Evolutionary conservation across 331 rosid species (phyloP).

Genomic region (Spiraea crenata): DNA sequence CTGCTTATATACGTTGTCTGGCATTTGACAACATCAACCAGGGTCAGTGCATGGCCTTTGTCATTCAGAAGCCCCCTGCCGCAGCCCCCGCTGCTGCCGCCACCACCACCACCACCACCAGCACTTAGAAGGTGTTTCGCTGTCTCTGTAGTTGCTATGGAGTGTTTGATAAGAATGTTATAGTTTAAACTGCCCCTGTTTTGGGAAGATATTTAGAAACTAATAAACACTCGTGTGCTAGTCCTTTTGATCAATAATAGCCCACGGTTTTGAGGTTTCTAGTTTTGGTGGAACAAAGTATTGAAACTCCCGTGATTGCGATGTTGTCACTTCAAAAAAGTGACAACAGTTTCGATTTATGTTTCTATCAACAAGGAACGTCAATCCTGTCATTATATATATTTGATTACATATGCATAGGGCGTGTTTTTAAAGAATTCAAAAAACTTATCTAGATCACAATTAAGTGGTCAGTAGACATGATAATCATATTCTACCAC

Average conservation of each 20-base stretch:
- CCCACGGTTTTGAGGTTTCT: conserved; percentile 16
- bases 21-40: conserved; percentile 68
- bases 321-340: no score
- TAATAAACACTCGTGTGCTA: not conserved
- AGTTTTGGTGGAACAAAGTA: not conserved
- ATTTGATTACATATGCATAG: no score
- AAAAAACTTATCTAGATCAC: no score
- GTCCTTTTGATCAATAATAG: not conserved
- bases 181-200: not conserved
- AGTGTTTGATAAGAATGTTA: not conserved
- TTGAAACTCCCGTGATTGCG: no score
- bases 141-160: not conserved
- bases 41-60: conserved; percentile 67
- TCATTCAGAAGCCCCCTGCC: conserved; percentile 53
- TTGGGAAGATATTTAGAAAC: not conserved
- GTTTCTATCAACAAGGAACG: no score
- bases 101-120: not conserved
- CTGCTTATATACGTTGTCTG: conserved; percentile 67
- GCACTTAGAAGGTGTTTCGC: not conserved
- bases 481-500: no score
- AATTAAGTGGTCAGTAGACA: no score
- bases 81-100: not conserved
- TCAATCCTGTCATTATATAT: no score
- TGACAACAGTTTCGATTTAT: no score
- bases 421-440: no score